A percentile compares a stretch with the other conserved stretches of the same genome.
Conservation (phyloP, 495 filamentous ascomycete species). For the Parmelia sp. region DNA sequence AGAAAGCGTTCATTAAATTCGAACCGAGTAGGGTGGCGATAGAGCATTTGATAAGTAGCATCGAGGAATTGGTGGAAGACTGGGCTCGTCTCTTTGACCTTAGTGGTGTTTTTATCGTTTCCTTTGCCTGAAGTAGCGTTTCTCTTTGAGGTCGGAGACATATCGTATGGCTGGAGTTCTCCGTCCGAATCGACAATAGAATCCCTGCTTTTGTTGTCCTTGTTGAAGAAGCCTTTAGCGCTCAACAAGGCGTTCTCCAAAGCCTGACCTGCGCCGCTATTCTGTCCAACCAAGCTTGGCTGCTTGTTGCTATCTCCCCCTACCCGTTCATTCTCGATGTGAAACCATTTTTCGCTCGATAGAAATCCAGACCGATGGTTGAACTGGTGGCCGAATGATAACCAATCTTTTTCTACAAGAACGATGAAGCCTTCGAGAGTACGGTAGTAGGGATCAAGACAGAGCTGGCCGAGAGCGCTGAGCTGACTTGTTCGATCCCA, state of each 20-base stretch:
- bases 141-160: constrained; percentile 39
- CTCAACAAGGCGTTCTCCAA: constrained; percentile 81
- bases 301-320: constrained; percentile 40
- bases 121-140: constrained; percentile 35
- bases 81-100: constrained; percentile 82
- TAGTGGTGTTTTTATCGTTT: constrained; percentile 52
- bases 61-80: constrained; percentile 99
- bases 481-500: constrained; percentile 98
- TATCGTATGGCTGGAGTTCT: constrained; percentile 54
- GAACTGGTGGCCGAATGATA: constrained; percentile 98
- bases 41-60: constrained; percentile 81
- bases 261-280: constrained; percentile 60
- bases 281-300: constrained; percentile 42
- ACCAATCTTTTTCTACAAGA: constrained; percentile 94
- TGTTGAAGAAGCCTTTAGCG: constrained; percentile 85
- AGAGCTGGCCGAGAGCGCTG: constrained; percentile 86
- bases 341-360: constrained; percentile 92
- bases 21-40: constrained; percentile 84
- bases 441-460: constrained; percentile 91
- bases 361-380: constrained; percentile 78
- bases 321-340: constrained; percentile 62
- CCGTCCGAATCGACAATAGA: constrained; percentile 55
- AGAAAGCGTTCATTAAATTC: constrained; percentile 97
- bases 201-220: constrained; percentile 62
- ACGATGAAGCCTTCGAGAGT: constrained; percentile 95